Percentiles rank a stretch among this genome's conserved stretches.
Conservation (phyloP, 129 eudicot genomes). For the Artemisia tridentata region DNA sequence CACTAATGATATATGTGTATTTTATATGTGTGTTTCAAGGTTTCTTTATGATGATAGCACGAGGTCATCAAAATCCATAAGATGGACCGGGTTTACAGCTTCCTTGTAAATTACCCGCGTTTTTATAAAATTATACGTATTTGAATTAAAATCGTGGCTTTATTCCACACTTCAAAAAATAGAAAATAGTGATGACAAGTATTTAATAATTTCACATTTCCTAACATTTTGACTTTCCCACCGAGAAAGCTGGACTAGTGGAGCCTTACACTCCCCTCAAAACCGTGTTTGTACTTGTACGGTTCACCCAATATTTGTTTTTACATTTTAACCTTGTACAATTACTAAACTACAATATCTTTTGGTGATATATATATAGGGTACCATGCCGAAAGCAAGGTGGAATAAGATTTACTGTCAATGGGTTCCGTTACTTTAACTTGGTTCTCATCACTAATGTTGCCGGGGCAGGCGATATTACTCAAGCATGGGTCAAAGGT, state of each 20-base stretch:
- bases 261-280: not conserved
- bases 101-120: no score
- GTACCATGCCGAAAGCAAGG: conserved; percentile 70
- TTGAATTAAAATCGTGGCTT: not conserved
- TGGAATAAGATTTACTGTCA: conserved; percentile 65
- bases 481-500: conserved; percentile 58
- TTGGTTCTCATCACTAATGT: conserved; percentile 68
- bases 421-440: conserved; percentile 74
- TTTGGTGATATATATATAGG: conserved; percentile 27
- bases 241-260: conserved; percentile 6
- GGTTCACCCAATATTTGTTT: not conserved
- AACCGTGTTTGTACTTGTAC: conserved; percentile 22
- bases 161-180: not conserved
- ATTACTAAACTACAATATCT: not conserved
- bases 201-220: not conserved
- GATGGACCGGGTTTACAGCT: no score
- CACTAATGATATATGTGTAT: no score
- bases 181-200: no score
- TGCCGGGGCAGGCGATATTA: conserved; percentile 80
- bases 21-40: no score
- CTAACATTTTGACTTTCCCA: conserved; percentile 16
- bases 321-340: conserved; percentile 7
- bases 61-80: no score
- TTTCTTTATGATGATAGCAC: no score
- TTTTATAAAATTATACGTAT: no score